Conservation (phyloP, 2,329 filamentous ascomycete species). For the Botrytis hyacinthi region DNA sequence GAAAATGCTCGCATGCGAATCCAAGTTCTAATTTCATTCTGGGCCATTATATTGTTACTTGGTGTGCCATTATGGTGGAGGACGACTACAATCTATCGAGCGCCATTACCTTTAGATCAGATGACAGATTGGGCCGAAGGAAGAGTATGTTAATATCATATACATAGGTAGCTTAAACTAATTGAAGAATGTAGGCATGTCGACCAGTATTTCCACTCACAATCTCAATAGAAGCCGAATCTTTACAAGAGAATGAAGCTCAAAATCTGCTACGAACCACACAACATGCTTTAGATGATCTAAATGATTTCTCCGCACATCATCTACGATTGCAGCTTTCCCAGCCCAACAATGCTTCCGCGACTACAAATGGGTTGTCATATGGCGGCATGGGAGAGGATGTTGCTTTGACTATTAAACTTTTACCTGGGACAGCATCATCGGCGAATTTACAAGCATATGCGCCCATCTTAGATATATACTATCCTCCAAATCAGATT, state of each 20-base stretch:
- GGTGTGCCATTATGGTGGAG: constrained; percentile 95
- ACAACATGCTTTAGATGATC: constrained; percentile 80
- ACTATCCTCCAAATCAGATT: constrained; percentile 68
- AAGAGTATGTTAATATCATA: constrained; percentile 57
- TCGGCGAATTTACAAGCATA: constrained; percentile 66
- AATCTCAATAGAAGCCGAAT: constrained; percentile 71
- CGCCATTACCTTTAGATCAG: constrained; percentile 73
- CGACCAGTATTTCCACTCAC: constrained; percentile 83
- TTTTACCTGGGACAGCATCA: constrained; percentile 61
- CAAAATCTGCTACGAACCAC: constrained; percentile 74
- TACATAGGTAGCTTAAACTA: neutral
- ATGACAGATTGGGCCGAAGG: constrained; percentile 94
- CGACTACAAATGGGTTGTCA: constrained; percentile 33
- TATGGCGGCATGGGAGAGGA: constrained; percentile 43
- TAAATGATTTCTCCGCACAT: constrained; percentile 82
- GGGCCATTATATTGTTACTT: constrained; percentile 77
- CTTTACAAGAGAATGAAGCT: constrained; percentile 64
- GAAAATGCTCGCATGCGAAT: constrained; percentile 68
- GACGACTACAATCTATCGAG: constrained; percentile 89
- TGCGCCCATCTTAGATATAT: constrained; percentile 70
- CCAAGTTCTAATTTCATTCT: constrained; percentile 82
- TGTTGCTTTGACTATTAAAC: constrained; percentile 67
- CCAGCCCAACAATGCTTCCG: constrained; percentile 39
- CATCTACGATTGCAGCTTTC: constrained; percentile 71
- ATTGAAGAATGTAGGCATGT: constrained; percentile 62